phyloP scores from a whole-genome alignment of 2,329 filamentous ascomycete genomes.

The Phyllosticta capitalensis region DNA sequence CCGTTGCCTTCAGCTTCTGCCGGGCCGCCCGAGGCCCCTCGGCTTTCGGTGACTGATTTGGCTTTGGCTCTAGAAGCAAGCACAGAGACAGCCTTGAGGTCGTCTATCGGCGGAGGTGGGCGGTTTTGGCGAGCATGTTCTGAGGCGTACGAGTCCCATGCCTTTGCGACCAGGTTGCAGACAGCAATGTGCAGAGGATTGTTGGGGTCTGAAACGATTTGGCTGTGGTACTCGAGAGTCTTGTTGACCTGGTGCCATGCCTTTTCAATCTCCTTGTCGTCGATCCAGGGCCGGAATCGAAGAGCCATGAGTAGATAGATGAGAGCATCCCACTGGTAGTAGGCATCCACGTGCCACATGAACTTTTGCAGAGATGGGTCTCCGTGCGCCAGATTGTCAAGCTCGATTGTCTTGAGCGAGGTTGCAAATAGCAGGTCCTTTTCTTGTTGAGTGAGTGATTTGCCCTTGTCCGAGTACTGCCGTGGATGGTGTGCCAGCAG shows the following conservation, averaged over 20 bases:
- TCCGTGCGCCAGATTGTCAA: conserved; percentile 32
- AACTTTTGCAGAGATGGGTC: conserved; percentile 33
- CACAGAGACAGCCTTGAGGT: conserved; percentile 13
- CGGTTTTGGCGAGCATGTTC: conserved; percentile 10
- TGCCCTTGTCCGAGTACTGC: conserved; percentile 23
- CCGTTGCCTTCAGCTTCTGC: not conserved
- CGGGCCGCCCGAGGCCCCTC: not conserved
- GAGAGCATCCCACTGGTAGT: conserved; percentile 45
- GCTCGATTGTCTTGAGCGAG: conserved; percentile 32
- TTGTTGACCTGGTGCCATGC: conserved; percentile 39
- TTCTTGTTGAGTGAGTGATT: conserved; percentile 23
- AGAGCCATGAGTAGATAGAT: conserved; percentile 38
- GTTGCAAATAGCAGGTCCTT: conserved; percentile 32
- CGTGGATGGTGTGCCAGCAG: conserved; percentile 38
- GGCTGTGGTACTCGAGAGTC: conserved; percentile 34
- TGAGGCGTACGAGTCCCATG: conserved; percentile 30
- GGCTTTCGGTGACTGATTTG: not conserved
- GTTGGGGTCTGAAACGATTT: conserved; percentile 26
- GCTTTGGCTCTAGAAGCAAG: not conserved
- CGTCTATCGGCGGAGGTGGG: conserved; percentile 19
- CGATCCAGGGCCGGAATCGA: conserved; percentile 18
- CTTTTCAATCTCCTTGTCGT: conserved; percentile 19
- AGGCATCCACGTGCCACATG: conserved; percentile 37
- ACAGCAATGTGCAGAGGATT: conserved; percentile 35
- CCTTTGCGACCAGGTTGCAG: conserved; percentile 33